Evolutionary conservation across 345 rosid species (phyloP), one percentile per base, ranked within the genome.

Genomic region (Hypericum androsaemum): DNA sequence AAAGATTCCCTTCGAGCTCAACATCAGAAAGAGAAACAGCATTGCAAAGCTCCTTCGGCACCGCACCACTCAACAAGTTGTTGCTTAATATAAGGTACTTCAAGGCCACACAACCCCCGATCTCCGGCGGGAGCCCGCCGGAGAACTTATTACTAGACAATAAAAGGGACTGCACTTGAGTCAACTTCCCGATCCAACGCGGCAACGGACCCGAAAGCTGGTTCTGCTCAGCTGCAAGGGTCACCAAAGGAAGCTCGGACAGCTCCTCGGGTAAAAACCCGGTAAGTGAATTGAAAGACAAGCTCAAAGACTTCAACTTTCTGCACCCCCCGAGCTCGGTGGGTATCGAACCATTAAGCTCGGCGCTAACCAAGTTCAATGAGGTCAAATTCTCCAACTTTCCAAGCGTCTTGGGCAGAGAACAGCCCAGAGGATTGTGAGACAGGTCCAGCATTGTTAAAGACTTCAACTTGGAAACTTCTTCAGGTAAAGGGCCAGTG

Each of bases 201-300:
- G 96, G 94, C 56, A 88, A 49, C 11, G 64, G 44, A 12, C 95
- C 95, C 0, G 95, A 80, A 12, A 92, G 82, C 48, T 67, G 74
- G 64, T 92, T 92, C 74, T 62, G 76, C 28, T 92, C 95, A 11
- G 79, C 89, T 3, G 90, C 67, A 54, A 92, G 85, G 1, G 94
- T 65, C 52, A 74, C 6, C 57, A 85, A 0, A 22, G 84, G 94
- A 57, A 88, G 56, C 64, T 63, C 42, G 12, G 85, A 73, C 45
- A 92, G 78, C 75, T 78, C 77, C 16, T 70, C 71, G 0, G 98
- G 98, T 16, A 85, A 41, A 11, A 73, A 38, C 8, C 94, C 95
- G 3, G 94, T 59, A 40, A 92, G 74, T 5, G 74, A 73, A 63
- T 92, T 92, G 61, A 77, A 85, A 10, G 95, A 85, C 5, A 88